phyloP scores from a whole-genome alignment of 345 rosid species.

The Gossypium australe region DNA sequence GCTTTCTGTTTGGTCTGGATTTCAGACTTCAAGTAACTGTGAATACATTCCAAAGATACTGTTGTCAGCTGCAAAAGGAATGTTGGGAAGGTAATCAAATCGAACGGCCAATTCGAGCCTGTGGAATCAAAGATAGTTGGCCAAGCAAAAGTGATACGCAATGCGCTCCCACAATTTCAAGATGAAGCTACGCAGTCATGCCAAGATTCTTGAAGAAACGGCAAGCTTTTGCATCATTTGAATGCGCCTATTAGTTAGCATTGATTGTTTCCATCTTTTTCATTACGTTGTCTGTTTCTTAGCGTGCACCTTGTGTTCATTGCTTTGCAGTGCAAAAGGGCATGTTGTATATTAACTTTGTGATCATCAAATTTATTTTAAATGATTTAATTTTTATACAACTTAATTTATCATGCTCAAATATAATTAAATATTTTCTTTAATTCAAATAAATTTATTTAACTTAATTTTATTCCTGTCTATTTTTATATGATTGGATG shows the following conservation, averaged over 20 bases:
- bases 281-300: not conserved
- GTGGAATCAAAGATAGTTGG: conserved; percentile 55
- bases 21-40: conserved; percentile 76
- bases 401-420: too few relatives aligned
- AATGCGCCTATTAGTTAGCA: not conserved
- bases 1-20: conserved; percentile 68
- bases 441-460: too few relatives aligned
- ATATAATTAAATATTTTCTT: too few relatives aligned
- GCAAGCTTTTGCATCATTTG: conserved; percentile 5
- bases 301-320: not conserved
- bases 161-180: conserved; percentile 46
- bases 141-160: conserved; percentile 46
- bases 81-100: conserved; percentile 36
- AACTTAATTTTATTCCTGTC: too few relatives aligned
- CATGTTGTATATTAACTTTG: not conserved
- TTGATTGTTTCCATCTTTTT: not conserved
- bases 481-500: too few relatives aligned
- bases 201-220: conserved; percentile 7
- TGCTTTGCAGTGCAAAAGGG: not conserved
- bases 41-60: conserved; percentile 54
- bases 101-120: conserved; percentile 47
- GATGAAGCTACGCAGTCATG: conserved; percentile 24
- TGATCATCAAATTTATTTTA: not conserved
- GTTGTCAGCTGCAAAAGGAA: conserved; percentile 62
- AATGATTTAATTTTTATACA: too few relatives aligned